phyloP scores from a whole-genome alignment of 331 rosid genomes.

The Malus hybrid region DNA sequence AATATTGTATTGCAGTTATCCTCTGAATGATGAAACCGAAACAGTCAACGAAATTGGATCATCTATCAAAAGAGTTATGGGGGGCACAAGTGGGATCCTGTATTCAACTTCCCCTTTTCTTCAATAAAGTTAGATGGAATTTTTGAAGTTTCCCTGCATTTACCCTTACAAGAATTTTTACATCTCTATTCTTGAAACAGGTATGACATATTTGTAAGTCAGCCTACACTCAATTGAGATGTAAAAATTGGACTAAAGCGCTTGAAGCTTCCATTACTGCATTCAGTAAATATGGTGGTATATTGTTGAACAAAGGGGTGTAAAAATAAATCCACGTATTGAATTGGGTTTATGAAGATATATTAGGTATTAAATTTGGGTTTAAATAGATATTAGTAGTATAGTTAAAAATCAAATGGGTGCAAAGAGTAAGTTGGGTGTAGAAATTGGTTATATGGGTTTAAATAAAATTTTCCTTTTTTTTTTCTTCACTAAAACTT shows the following conservation, averaged over 20 bases:
- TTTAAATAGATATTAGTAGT: no score
- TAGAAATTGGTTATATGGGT: no score
- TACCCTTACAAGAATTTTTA: background rate
- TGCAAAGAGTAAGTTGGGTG: no score
- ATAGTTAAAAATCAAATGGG: no score
- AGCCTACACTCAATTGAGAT: slow-evolving; percentile 60
- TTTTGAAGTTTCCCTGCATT: background rate
- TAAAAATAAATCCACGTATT: no score
- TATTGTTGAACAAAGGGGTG: no score
- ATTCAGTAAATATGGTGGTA: slow-evolving; percentile 78
- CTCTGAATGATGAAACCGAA: slow-evolving; percentile 84
- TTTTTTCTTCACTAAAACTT: no score
- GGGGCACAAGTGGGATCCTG: slow-evolving; percentile 96
- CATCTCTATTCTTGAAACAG: slow-evolving; percentile 23
- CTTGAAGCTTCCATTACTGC: slow-evolving; percentile 84
- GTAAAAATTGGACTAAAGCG: slow-evolving; percentile 78
- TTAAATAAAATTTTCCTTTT: no score
- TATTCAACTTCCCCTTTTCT: slow-evolving; percentile 27
- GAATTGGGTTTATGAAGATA: no score
- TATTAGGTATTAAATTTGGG: no score
- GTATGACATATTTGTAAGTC: slow-evolving; percentile 70
- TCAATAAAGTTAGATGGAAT: slow-evolving; percentile 2
- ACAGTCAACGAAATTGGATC: slow-evolving; percentile 74
- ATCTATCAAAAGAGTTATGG: slow-evolving; percentile 78
- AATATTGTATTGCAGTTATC: slow-evolving; percentile 51